Evolutionary conservation across 2,329 filamentous ascomycete species (phyloP), one percentile per base, ranked within the genome.

Genomic region (Xylaria polymorpha): DNA sequence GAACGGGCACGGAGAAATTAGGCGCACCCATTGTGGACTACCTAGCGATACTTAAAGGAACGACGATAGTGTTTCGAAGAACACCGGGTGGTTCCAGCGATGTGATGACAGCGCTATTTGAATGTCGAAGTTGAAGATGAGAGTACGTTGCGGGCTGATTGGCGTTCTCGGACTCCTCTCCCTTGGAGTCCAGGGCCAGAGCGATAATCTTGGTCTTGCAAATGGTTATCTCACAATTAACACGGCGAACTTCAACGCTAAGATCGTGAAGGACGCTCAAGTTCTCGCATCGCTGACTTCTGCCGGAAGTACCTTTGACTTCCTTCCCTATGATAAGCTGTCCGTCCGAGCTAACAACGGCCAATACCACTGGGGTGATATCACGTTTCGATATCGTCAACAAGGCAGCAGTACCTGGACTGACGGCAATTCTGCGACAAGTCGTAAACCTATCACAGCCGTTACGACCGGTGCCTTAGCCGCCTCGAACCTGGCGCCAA

Each of bases 291-390:
- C 86, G 0, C 74, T 88, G 14, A 81, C 76, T 10, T 79, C 85
- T 4, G 72, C 78, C 0, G 78, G 77, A 0, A 75, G 77, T 3
- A 68, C 77, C 0, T 89, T 88, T 69, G 85, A 89, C 75, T 89
- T 89, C 70, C 80, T 87, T 1, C 87, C 87, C 0, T 85, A 80
- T 8, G 87, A 88, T 72, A 77, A 83, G 53, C 80, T 89, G 3
- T 67, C 80, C 0, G 77, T 79, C 18, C 81, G 87, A 8, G 82
- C 84, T 12, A 80, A 80, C 14, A 83, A 87, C 67, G 83, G 84
- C 3, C 84, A 88, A 68, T 88, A 89, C 69, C 87, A 90, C 74
- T 85, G 85, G 72, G 87, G 87, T 4, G 87, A 90, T 56, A 79
- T 90, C 46, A 88, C 85, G 0, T 81, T 86, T 53, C 83, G 86